Evolutionary conservation across 306 rosid species (phyloP).

Genomic region (Dryas alaskensis): DNA sequence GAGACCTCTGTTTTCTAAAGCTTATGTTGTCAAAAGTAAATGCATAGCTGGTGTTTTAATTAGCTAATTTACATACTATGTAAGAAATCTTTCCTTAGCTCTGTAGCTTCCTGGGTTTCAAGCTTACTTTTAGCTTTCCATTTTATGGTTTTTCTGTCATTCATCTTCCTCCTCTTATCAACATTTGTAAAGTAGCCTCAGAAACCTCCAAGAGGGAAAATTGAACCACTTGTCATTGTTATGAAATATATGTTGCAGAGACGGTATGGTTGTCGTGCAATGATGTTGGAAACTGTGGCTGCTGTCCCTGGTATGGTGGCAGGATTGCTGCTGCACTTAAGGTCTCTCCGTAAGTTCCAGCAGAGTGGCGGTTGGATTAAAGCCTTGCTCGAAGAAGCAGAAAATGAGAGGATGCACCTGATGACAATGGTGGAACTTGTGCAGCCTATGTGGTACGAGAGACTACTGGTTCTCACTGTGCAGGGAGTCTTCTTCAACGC

Average conservation of each 20-base stretch:
- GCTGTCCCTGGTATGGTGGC: constrained; percentile 83
- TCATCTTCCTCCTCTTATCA: neutral
- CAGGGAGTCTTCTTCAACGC: constrained; percentile 85
- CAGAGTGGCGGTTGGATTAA: constrained; percentile 80
- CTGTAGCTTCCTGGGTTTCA: neutral
- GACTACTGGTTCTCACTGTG: constrained; percentile 57
- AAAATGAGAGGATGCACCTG: constrained; percentile 84
- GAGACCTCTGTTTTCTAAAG: neutral
- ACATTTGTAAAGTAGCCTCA: neutral
- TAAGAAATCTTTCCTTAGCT: neutral
- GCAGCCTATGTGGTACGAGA: constrained; percentile 70
- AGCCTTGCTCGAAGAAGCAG: constrained; percentile 80
- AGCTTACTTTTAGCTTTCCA: too few relatives aligned
- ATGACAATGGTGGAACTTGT: constrained; percentile 83
- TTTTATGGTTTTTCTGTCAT: too few relatives aligned
- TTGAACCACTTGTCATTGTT: neutral
- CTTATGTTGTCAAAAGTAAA: neutral
- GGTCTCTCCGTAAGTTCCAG: constrained; percentile 58
- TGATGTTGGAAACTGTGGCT: constrained; percentile 86
- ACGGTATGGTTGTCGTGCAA: constrained; percentile 77
- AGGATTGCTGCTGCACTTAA: constrained; percentile 68
- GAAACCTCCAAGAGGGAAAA: neutral
- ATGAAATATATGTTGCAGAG: constrained; percentile 38
- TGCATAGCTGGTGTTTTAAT: neutral
- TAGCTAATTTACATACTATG: neutral